Conservation (phyloP, 2,329 filamentous ascomycete species). For the Teratosphaeriaceae sp. region DNA sequence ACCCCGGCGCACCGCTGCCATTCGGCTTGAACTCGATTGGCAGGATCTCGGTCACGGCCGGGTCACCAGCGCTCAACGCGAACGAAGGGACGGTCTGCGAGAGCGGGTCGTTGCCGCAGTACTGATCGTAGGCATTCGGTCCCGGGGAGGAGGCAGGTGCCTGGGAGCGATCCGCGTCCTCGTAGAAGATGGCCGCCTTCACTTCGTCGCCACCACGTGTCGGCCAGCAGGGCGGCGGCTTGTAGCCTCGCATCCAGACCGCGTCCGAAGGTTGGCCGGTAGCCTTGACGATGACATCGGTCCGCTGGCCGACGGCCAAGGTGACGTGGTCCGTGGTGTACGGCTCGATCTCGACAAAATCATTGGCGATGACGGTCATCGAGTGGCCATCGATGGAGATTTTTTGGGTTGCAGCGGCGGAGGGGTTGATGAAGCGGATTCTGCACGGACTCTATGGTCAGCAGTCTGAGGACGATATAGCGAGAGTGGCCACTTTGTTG, state of each 20-base stretch:
- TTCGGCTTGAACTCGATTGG: slow-evolving; percentile 38
- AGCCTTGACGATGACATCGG: slow-evolving; percentile 34
- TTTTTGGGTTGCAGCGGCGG: slow-evolving; percentile 34
- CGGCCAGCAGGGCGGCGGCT: slow-evolving; percentile 18
- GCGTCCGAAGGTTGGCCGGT: slow-evolving; percentile 21
- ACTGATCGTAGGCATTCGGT: slow-evolving; percentile 43
- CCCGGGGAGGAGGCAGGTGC: slow-evolving; percentile 48
- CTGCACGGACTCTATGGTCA: no score
- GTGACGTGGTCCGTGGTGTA: slow-evolving; percentile 33
- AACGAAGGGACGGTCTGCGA: slow-evolving; percentile 47
- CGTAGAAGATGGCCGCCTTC: slow-evolving; percentile 59
- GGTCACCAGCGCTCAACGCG: slow-evolving; percentile 35
- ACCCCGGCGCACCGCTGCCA: slow-evolving; percentile 27
- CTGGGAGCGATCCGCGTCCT: slow-evolving; percentile 45
- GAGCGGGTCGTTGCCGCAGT: slow-evolving; percentile 55
- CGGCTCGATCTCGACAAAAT: slow-evolving; percentile 36
- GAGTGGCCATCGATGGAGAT: slow-evolving; percentile 40
- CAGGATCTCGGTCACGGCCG: slow-evolving; percentile 39
- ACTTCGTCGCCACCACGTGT: slow-evolving; percentile 33
- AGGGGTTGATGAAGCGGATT: slow-evolving; percentile 37
- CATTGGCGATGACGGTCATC: slow-evolving; percentile 36
- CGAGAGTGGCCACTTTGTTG: no score
- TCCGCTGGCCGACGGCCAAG: slow-evolving; percentile 37
- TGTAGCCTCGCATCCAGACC: slow-evolving; percentile 31
- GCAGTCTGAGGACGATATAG: no score